Percentiles rank a stretch among this genome's conserved stretches.
Evolutionary conservation across 345 rosid genomes (phyloP).

Genomic region (Populus nigra): DNA sequence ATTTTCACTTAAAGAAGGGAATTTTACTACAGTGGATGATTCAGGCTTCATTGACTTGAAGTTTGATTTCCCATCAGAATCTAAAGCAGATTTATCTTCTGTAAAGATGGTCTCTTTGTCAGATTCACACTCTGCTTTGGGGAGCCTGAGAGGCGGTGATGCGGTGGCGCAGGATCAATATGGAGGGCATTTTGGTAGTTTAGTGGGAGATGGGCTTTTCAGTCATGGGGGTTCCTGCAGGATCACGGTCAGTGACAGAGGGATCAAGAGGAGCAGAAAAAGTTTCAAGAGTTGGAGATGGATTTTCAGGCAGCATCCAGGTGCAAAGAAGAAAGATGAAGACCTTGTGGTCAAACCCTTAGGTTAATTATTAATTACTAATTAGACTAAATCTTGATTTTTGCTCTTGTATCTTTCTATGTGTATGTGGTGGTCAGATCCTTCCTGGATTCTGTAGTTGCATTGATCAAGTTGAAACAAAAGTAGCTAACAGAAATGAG

Average conservation of each 20-base stretch:
- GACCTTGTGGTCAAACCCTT: constrained; percentile 22
- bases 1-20: constrained; percentile 69
- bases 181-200: constrained; percentile 15
- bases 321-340: constrained; percentile 39
- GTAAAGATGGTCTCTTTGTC: constrained; percentile 31
- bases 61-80: constrained; percentile 59
- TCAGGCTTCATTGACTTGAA: constrained; percentile 85
- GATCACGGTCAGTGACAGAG: constrained; percentile 57
- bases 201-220: constrained; percentile 24
- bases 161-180: constrained; percentile 30
- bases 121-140: constrained; percentile 48
- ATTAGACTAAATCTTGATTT: not conserved
- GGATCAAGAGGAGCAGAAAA: constrained; percentile 64
- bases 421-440: not conserved
- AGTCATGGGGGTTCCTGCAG: constrained; percentile 59
- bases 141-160: constrained; percentile 51
- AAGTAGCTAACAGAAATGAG: not conserved
- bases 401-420: not conserved
- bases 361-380: not conserved
- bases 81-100: constrained; percentile 26
- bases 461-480: not conserved
- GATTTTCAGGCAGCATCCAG: constrained; percentile 70
- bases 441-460: not conserved
- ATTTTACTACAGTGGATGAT: constrained; percentile 68
- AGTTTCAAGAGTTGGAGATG: constrained; percentile 95